A percentile compares a stretch with the other conserved stretches of the same genome.
Evolutionary conservation across 108 stramenopile genomes (phyloP).

Genomic region (Pseudonitzschia delicatissima): DNA sequence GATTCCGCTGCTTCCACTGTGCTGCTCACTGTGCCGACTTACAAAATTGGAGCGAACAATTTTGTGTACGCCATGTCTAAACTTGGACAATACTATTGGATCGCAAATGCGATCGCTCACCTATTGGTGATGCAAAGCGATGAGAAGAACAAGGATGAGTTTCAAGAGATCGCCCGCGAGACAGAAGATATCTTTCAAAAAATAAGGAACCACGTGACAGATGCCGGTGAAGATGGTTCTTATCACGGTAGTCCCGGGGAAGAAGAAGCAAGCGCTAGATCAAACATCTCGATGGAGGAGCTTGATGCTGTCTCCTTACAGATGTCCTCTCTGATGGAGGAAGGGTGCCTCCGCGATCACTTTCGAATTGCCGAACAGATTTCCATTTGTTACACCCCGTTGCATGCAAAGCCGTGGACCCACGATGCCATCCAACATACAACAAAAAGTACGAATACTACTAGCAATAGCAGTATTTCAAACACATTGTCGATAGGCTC

Average conservation of each 20-base stretch:
- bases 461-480: no score
- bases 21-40: constrained; percentile 11
- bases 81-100: constrained; percentile 19
- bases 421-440: background rate
- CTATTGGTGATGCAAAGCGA: background rate
- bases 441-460: background rate
- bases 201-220: constrained; percentile 7
- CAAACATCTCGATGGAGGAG: constrained; percentile 17
- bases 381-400: constrained; percentile 32
- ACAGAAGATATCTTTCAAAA: constrained; percentile 8
- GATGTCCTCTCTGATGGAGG: background rate
- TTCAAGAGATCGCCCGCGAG: constrained; percentile 2
- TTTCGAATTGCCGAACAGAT: constrained; percentile 17
- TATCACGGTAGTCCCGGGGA: constrained; percentile 17
- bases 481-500: no score
- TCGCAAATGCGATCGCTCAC: constrained; percentile 15
- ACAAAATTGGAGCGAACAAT: constrained; percentile 21
- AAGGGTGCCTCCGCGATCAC: constrained; percentile 9
- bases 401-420: constrained; percentile 29
- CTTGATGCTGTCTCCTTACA: constrained; percentile 6
- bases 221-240: constrained; percentile 20
- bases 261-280: background rate
- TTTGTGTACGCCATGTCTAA: constrained; percentile 30
- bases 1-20: no score
- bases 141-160: background rate